Percentiles rank a stretch among this genome's conserved stretches.
phyloP scores from a whole-genome alignment of 1,284 basidiomycete genomes.

The Chalciporus sp. region DNA sequence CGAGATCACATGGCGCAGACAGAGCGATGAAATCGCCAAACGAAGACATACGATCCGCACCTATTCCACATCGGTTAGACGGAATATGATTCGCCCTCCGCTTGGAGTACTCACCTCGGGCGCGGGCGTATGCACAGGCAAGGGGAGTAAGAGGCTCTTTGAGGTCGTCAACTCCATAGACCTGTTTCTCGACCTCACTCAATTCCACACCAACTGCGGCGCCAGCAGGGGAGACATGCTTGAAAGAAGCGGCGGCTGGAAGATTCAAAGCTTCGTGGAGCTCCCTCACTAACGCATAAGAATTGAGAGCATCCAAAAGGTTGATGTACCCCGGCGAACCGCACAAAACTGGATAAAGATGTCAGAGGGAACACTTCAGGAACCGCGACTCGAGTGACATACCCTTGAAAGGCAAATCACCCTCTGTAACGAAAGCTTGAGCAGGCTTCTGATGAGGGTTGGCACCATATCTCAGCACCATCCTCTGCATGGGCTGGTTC shows the following conservation, averaged over 20 bases:
- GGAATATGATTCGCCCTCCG: background rate
- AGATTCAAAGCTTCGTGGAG: constrained; percentile 84
- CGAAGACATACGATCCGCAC: constrained; percentile 98
- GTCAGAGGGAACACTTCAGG: background rate
- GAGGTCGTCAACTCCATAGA: constrained; percentile 96
- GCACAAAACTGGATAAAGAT: constrained; percentile 64
- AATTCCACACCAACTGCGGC: constrained; percentile 91
- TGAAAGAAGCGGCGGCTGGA: constrained; percentile 98
- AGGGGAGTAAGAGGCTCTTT: constrained; percentile 88
- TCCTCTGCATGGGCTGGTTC: constrained; percentile 75
- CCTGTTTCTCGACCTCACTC: constrained; percentile 86
- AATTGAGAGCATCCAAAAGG: constrained; percentile 97
- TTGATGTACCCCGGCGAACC: constrained; percentile 99
- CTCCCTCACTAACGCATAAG: constrained; percentile 95
- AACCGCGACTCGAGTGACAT: constrained; percentile 20
- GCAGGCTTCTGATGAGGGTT: constrained; percentile 99
- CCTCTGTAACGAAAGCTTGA: constrained; percentile 91
- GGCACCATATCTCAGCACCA: constrained; percentile 92
- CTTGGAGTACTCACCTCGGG: constrained; percentile 66
- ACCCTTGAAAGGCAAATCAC: constrained; percentile 95
- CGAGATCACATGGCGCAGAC: constrained; percentile 89
- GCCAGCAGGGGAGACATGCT: constrained; percentile 98
- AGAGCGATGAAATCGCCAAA: constrained; percentile 99
- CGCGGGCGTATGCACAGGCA: constrained; percentile 94
- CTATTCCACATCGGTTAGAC: constrained; percentile 38